A percentile compares a stretch with the other conserved stretches of the same genome.
Conservation (phyloP, 768 basidiomycete species). For the Fomitopsis serialis region DNA sequence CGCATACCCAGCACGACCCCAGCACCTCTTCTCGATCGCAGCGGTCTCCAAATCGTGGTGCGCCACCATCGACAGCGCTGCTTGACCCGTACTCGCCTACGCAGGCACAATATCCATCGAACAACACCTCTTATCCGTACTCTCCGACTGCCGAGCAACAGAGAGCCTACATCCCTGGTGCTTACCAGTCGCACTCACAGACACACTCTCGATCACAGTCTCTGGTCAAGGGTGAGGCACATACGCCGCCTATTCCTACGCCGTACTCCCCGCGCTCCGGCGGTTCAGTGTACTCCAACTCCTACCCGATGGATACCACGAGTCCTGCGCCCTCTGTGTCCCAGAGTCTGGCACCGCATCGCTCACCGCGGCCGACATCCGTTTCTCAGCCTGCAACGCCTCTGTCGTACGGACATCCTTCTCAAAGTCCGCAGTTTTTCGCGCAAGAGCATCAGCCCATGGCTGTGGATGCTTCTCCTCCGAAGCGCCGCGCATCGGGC, state of each 20-base stretch:
- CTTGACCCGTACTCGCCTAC: slow-evolving; percentile 69
- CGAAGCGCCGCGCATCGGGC: slow-evolving; percentile 66
- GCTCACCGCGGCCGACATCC: slow-evolving; percentile 47
- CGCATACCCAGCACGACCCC: slow-evolving; percentile 49
- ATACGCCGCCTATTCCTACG: slow-evolving; percentile 42
- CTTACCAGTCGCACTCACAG: slow-evolving; percentile 53
- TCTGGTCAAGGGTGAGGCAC: slow-evolving; percentile 46
- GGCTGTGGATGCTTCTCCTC: slow-evolving; percentile 57
- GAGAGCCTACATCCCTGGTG: slow-evolving; percentile 34
- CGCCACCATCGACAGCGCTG: slow-evolving; percentile 43
- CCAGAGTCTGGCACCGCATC: slow-evolving; percentile 44
- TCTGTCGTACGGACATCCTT: slow-evolving; percentile 55
- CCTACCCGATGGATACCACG: slow-evolving; percentile 60
- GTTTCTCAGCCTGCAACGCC: slow-evolving; percentile 69
- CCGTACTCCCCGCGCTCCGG: slow-evolving; percentile 51
- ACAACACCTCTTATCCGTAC: slow-evolving; percentile 43
- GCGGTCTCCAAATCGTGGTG: slow-evolving; percentile 60
- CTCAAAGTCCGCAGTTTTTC: slow-evolving; percentile 50
- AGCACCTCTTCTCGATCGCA: slow-evolving; percentile 41
- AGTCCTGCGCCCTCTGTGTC: slow-evolving; percentile 52
- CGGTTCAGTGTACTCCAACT: slow-evolving; percentile 34
- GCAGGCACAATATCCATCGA: slow-evolving; percentile 60
- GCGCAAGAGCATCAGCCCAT: slow-evolving; percentile 60
- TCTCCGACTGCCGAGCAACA: slow-evolving; percentile 32
- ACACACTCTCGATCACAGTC: slow-evolving; percentile 53